Percentiles rank a stretch among this genome's conserved stretches.
These are phyloP conservation scores for Nakaseomyces kungkrabaensis DNA, from an alignment of 1,139 yeast species.

Conservation along the genomic window DNA sequence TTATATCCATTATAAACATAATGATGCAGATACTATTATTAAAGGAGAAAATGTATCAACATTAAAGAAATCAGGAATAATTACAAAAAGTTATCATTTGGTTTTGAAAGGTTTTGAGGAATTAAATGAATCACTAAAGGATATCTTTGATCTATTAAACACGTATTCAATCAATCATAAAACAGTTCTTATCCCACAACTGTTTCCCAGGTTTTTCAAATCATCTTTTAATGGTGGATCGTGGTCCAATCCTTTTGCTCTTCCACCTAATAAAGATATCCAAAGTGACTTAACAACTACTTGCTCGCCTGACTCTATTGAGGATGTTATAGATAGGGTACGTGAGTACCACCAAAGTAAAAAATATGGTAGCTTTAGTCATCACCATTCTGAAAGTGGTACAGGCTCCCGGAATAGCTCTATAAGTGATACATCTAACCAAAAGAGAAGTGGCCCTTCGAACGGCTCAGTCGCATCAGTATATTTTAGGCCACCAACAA, in stretches of 20 bases:
- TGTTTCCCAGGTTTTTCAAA: constrained; percentile 52
- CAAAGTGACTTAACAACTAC: neutral
- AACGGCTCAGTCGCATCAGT: neutral
- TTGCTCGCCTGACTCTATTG: neutral
- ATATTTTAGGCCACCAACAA: neutral
- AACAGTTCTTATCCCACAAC: constrained; percentile 40
- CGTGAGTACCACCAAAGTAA: neutral
- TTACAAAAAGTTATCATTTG: neutral
- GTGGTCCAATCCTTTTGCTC: constrained; percentile 55
- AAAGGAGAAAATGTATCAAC: neutral
- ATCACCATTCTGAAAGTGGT: neutral
- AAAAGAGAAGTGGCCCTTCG: neutral
- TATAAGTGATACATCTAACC: neutral
- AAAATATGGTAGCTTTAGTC: neutral
- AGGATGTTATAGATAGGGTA: neutral
- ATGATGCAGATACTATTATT: neutral
- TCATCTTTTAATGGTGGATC: constrained; percentile 64
- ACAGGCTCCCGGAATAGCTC: neutral
- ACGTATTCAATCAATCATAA: neutral
- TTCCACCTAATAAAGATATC: neutral
- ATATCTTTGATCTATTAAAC: constrained; percentile 4
- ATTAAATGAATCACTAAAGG: constrained; percentile 18
- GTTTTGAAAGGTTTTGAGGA: neutral
- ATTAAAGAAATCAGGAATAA: neutral
- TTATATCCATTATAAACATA: neutral